A percentile compares a stretch with the other conserved stretches of the same genome.
phyloP scores from a whole-genome alignment of 2,329 filamentous ascomycete genomes.

The Stemphylium vesicarium region DNA sequence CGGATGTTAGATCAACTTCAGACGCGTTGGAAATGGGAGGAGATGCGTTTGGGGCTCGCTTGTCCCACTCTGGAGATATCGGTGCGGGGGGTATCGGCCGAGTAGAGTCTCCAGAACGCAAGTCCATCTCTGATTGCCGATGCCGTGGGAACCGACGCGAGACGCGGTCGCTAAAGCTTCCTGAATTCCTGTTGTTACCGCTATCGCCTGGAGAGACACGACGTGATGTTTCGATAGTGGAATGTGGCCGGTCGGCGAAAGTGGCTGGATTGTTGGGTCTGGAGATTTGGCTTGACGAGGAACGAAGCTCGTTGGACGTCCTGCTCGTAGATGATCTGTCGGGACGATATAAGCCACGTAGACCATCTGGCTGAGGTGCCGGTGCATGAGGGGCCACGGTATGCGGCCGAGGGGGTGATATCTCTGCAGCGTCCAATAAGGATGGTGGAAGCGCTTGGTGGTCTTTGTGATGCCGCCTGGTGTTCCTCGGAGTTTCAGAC shows the following conservation, averaged over 20 bases:
- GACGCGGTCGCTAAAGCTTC: constrained; percentile 18
- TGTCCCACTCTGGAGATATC: constrained; percentile 24
- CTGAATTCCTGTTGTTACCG: constrained; percentile 24
- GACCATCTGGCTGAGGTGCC: constrained; percentile 24
- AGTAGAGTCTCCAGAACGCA: background rate
- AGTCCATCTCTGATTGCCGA: constrained; percentile 15
- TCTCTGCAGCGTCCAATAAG: constrained; percentile 18
- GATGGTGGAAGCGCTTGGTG: constrained; percentile 10
- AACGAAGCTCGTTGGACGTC: constrained; percentile 17
- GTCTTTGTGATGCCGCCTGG: constrained; percentile 11
- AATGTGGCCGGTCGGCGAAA: constrained; percentile 12
- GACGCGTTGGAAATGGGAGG: constrained; percentile 18
- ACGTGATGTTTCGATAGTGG: constrained; percentile 14
- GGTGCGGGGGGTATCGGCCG: constrained; percentile 1
- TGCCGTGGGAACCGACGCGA: constrained; percentile 22
- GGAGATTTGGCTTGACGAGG: constrained; percentile 21
- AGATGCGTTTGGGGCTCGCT: constrained; percentile 14
- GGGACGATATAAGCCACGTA: constrained; percentile 28
- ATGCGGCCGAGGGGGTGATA: constrained; percentile 14
- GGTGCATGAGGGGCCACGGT: constrained; percentile 21
- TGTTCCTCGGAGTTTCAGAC: constrained; percentile 12
- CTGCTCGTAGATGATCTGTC: constrained; percentile 13
- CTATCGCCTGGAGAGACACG: constrained; percentile 21
- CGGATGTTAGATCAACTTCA: constrained; percentile 26
- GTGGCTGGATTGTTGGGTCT: constrained; percentile 12